phyloP scores from a whole-genome alignment of 768 basidiomycete genomes.

The Leccinum ochraceum region DNA sequence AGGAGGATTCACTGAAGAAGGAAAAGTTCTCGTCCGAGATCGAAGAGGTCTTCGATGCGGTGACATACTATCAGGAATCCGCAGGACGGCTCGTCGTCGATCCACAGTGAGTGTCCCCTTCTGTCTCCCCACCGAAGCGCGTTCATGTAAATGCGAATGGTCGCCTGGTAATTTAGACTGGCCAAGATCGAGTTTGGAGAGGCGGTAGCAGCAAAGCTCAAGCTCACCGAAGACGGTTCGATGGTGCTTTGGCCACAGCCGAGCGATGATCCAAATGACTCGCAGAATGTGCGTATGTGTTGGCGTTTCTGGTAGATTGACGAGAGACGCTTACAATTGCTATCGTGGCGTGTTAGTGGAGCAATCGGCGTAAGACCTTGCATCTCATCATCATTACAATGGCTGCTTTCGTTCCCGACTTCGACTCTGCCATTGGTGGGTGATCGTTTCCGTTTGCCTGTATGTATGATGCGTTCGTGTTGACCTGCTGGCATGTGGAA shows the following conservation, averaged over 20 bases:
- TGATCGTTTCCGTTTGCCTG: not conserved
- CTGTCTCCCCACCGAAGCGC: not conserved
- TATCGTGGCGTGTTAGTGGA: conserved; percentile 40
- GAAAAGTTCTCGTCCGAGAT: not conserved
- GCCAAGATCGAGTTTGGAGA: conserved; percentile 54
- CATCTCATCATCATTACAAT: conserved; percentile 51
- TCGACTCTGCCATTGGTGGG: conserved; percentile 52
- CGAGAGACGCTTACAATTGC: not conserved
- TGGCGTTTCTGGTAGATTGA: not conserved
- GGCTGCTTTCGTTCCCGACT: conserved; percentile 56
- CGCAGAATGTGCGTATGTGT: conserved; percentile 47
- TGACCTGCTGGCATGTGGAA: not conserved
- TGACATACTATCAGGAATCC: conserved; percentile 49
- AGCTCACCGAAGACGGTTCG: conserved; percentile 45
- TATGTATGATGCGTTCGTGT: not conserved
- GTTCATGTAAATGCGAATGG: not conserved
- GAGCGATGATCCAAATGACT: conserved; percentile 48
- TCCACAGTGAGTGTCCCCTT: conserved; percentile 46
- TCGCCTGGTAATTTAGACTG: conserved; percentile 34
- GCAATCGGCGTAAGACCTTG: conserved; percentile 42
- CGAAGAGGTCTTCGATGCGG: conserved; percentile 34
- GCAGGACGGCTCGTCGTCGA: conserved; percentile 65
- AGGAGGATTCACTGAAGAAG: conserved; percentile 8
- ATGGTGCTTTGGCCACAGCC: conserved; percentile 61
- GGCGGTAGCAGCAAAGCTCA: conserved; percentile 43